phyloP scores from a whole-genome alignment of 805 yeast species.

The Metschnikowia chrysomelidarum region DNA sequence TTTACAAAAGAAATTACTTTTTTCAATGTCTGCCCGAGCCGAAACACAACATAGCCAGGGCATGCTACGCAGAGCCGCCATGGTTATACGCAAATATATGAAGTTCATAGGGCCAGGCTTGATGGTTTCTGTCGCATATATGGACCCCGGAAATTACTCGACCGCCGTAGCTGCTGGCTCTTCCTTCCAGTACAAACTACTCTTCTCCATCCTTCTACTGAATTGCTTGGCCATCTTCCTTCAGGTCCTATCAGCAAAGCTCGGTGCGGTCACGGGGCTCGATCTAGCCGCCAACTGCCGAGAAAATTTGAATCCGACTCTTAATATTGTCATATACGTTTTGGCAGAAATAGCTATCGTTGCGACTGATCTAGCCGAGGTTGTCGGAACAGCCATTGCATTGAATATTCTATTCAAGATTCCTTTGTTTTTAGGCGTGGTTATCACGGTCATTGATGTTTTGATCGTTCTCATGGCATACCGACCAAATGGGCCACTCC shows the following conservation, averaged over 20 bases:
- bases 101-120: slow-evolving; percentile 91
- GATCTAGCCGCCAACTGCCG: slow-evolving; percentile 89
- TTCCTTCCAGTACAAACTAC: slow-evolving; percentile 71
- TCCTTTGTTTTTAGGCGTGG: slow-evolving; percentile 81
- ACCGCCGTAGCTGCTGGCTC: slow-evolving; percentile 96
- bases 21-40: slow-evolving; percentile 5
- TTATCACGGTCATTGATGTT: slow-evolving; percentile 83
- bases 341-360: slow-evolving; percentile 89
- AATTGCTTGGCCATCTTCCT: slow-evolving; percentile 84
- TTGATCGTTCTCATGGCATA: slow-evolving; percentile 83
- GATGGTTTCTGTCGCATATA: slow-evolving; percentile 91
- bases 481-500: slow-evolving; percentile 78
- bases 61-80: slow-evolving; percentile 10
- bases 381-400: slow-evolving; percentile 96
- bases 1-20: too few relatives aligned
- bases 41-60: slow-evolving; percentile 2
- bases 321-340: slow-evolving; percentile 63
- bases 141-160: slow-evolving; percentile 97
- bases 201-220: slow-evolving; percentile 76
- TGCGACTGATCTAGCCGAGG: slow-evolving; percentile 96
- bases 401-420: slow-evolving; percentile 76
- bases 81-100: slow-evolving; percentile 45
- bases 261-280: slow-evolving; percentile 92
- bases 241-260: slow-evolving; percentile 79
- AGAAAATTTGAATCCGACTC: slow-evolving; percentile 60